Evolutionary conservation across 2,329 filamentous ascomycete genomes (phyloP).

Genomic region (Keithomyces neogunnii): DNA sequence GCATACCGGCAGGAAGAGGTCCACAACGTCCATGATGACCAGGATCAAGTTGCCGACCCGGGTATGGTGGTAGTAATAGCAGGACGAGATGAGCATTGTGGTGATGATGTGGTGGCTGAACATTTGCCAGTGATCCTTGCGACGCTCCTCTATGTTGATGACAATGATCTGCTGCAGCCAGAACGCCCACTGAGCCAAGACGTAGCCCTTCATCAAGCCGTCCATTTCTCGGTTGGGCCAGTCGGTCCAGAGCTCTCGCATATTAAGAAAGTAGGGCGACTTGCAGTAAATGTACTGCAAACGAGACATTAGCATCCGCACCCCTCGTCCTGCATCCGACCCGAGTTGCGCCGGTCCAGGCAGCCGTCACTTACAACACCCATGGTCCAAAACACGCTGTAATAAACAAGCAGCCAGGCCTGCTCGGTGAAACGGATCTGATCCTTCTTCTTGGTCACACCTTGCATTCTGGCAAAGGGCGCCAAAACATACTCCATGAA

Average conservation of each 20-base stretch:
- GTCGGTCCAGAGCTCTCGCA: conserved; percentile 71
- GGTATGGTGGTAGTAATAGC: conserved; percentile 80
- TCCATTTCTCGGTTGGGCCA: conserved; percentile 75
- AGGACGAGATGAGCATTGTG: conserved; percentile 66
- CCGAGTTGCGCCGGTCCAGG: neutral
- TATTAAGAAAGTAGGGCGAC: conserved; percentile 71
- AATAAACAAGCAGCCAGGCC: conserved; percentile 84
- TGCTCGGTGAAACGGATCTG: conserved; percentile 86
- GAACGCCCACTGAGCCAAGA: conserved; percentile 83
- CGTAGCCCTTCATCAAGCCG: conserved; percentile 79
- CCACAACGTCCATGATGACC: conserved; percentile 87
- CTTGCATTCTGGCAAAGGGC: conserved; percentile 64
- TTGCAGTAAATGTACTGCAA: conserved; percentile 68
- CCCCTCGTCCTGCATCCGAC: neutral
- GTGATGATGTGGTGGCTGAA: conserved; percentile 94
- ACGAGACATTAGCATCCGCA: neutral
- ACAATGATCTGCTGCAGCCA: conserved; percentile 93
- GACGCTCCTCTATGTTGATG: conserved; percentile 85
- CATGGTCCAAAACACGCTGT: conserved; percentile 69
- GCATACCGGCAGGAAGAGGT: conserved; percentile 75
- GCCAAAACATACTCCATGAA: conserved; percentile 81
- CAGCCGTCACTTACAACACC: conserved; percentile 60
- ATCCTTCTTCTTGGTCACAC: conserved; percentile 68
- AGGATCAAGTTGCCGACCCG: conserved; percentile 85
- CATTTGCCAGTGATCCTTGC: conserved; percentile 97